Base-by-base conservation (phyloP, 176 grass and related monocot species). In the Pharus latifolius region DNA sequence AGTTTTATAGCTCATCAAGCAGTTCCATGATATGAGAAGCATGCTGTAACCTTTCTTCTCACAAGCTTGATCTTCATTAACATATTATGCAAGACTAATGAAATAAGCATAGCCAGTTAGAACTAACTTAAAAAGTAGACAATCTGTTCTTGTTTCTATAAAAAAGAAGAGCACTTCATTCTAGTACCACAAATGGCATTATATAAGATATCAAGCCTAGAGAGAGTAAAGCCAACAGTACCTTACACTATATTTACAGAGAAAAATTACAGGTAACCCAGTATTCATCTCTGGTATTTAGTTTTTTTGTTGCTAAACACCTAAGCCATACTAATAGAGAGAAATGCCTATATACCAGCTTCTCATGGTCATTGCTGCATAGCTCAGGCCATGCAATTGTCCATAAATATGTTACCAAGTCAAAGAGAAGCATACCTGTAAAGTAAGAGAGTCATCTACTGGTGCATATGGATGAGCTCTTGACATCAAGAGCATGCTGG, bases 401-500 rank as follows among this genome's bases (percentile, higher is more conserved):
- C 30, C 14, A 80, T 5, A 47, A 65, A 81, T 45, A 52, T 74
- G 22, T 51, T 19, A 57, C 38, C 11, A 78, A 72, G 32, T 56
- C 2, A 30, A 64, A 56, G 44, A 80, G 48, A 87, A 72, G 54
- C 29, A 35, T 67, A 83, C 95, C 95, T 98, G 95, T 67, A 98
- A 85, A 49, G 81, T 61, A 46, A 98, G 76, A 73, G 95, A 98
- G 77, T 83, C 86, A 75, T 94, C 90, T 44, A 98, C 38, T 65
- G 87, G 81, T 2, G 90, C 87, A 72, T 90, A 98, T 57, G 90
- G 70, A 83, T 78, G 78, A 58, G 95, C 90, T 82, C 72, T 88
- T 78, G 73, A 88, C 69, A 91, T 75, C 57, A 81, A 72, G 18
- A 63, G 33, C 10, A 53, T 57, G 43, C 24, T 50, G 60, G 5